Percentiles rank a stretch among this genome's conserved stretches.
Conservation (phyloP, 345 rosid genomes). For the Isatis tinctoria region DNA sequence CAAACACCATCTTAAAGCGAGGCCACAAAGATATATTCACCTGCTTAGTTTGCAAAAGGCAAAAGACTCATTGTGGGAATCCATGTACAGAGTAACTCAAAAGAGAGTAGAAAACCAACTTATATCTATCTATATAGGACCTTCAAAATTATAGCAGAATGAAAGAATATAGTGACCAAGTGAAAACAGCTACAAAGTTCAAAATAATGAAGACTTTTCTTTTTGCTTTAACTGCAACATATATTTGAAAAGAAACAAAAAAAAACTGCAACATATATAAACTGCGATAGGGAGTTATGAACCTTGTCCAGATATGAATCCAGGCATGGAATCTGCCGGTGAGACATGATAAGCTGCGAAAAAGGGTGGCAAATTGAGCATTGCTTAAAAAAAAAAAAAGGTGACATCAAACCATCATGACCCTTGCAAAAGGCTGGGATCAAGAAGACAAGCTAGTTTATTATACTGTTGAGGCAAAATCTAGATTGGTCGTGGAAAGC, state of each 20-base stretch:
- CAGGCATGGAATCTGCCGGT: conserved; percentile 86
- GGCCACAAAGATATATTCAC: conserved; percentile 96
- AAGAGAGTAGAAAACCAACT: no score
- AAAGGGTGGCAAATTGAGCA: neutral
- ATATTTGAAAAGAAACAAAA: no score
- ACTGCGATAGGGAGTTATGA: conserved; percentile 5
- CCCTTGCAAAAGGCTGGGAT: neutral
- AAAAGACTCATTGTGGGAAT: neutral
- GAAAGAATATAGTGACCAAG: neutral
- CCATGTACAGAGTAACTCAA: no score
- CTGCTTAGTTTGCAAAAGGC: conserved; percentile 41
- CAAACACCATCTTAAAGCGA: conserved; percentile 93
- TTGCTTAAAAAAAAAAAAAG: no score
- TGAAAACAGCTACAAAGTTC: conserved; percentile 1
- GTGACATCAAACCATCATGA: neutral
- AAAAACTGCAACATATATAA: no score
- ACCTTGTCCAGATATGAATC: conserved; percentile 99
- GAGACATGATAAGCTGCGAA: conserved; percentile 84
- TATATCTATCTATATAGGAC: neutral
- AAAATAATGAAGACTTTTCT: neutral
- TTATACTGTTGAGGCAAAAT: neutral
- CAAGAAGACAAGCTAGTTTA: neutral
- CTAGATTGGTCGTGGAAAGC: neutral
- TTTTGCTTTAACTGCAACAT: neutral
- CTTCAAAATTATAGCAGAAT: neutral